Evolutionary conservation across 2,329 filamentous ascomycete genomes (phyloP).

Genomic region (Aplosporella prunicola): DNA sequence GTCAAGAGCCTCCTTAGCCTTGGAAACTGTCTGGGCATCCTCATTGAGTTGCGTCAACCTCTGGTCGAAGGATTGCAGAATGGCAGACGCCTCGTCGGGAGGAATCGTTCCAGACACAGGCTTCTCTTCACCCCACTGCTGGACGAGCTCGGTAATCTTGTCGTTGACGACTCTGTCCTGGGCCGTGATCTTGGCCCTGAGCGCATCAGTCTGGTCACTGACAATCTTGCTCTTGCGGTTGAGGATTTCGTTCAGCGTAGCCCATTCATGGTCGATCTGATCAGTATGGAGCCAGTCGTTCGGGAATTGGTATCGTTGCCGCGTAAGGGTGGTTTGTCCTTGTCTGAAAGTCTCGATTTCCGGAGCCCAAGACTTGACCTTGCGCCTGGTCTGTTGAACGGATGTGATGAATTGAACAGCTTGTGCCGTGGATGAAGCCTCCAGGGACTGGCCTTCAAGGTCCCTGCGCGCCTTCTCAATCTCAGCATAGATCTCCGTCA

Average conservation of each 20-base stretch:
- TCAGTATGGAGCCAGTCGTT: slow-evolving; percentile 92
- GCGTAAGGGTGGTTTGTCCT: slow-evolving; percentile 81
- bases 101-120: slow-evolving; percentile 91
- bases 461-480: slow-evolving; percentile 85
- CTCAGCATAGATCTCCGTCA: slow-evolving; percentile 86
- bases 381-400: slow-evolving; percentile 90
- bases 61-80: slow-evolving; percentile 70
- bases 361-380: slow-evolving; percentile 87
- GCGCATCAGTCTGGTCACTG: slow-evolving; percentile 87
- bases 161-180: slow-evolving; percentile 87
- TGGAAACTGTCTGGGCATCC: slow-evolving; percentile 87
- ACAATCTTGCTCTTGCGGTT: slow-evolving; percentile 90
- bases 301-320: slow-evolving; percentile 89
- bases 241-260: slow-evolving; percentile 82
- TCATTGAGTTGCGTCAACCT: slow-evolving; percentile 77
- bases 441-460: slow-evolving; percentile 82
- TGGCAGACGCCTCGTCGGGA: slow-evolving; percentile 77
- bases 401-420: slow-evolving; percentile 98
- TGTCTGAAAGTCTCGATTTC: slow-evolving; percentile 95
- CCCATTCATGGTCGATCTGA: slow-evolving; percentile 94
- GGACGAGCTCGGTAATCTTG: slow-evolving; percentile 75
- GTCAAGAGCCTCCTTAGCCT: slow-evolving; percentile 93
- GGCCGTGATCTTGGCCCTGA: slow-evolving; percentile 87
- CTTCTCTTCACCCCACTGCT: slow-evolving; percentile 92
- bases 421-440: slow-evolving; percentile 90